Conservation (phyloP, 2,329 filamentous ascomycete species). For the Ustilaginoidea virens region DNA sequence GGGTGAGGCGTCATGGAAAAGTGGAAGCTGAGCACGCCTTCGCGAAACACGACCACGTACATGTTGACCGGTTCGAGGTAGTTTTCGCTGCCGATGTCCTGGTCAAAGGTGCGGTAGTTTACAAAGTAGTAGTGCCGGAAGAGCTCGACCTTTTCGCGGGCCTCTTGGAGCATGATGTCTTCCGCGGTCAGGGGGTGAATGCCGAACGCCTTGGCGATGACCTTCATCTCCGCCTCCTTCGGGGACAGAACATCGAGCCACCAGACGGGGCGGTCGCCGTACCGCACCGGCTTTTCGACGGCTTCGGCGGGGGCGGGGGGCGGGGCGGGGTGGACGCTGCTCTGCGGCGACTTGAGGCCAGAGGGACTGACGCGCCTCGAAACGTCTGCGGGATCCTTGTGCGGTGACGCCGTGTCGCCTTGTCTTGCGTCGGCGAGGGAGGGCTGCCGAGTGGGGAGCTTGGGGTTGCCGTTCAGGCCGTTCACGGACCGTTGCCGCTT, state of each 20-base stretch:
- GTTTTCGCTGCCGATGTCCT: conserved; percentile 76
- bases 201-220: conserved; percentile 80
- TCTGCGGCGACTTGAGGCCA: conserved; percentile 22
- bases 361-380: conserved; percentile 35
- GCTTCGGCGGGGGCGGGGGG: conserved; percentile 6
- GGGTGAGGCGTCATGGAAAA: conserved; percentile 93
- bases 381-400: conserved; percentile 13
- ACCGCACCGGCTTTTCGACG: conserved; percentile 33
- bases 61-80: conserved; percentile 94
- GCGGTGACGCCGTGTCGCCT: conserved; percentile 14
- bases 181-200: conserved; percentile 93
- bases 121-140: conserved; percentile 98
- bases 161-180: conserved; percentile 94
- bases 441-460: conserved; percentile 27
- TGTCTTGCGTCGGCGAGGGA: conserved; percentile 21
- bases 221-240: conserved; percentile 90
- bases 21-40: conserved; percentile 92
- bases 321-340: conserved; percentile 6
- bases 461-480: conserved; percentile 24
- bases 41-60: conserved; percentile 92
- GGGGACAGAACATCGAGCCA: conserved; percentile 90
- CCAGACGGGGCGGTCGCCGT: conserved; percentile 81
- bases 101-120: conserved; percentile 95
- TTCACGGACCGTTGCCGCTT: conserved; percentile 11
- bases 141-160: conserved; percentile 92